phyloP scores from a whole-genome alignment of 176 grass and related monocot genomes.

The Paspalum vaginatum region DNA sequence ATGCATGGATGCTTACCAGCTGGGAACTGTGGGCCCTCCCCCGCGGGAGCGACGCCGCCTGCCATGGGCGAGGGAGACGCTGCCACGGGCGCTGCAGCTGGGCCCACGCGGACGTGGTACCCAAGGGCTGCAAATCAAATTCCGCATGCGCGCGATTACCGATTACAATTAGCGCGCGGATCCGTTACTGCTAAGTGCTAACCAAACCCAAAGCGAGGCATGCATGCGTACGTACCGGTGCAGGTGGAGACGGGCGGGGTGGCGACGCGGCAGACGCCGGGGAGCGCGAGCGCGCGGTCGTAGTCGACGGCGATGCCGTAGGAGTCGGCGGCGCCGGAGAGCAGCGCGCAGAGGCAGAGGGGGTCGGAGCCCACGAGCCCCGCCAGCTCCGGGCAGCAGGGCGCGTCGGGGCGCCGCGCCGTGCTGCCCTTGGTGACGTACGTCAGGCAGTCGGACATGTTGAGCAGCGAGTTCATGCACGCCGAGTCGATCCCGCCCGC shows the following conservation, averaged over 20 bases:
- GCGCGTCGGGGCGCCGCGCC: constrained; percentile 50
- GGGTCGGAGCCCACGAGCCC: constrained; percentile 67
- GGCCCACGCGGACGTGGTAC: constrained; percentile 48
- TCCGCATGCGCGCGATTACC: background rate
- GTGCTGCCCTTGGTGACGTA: constrained; percentile 76
- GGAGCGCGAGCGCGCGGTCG: constrained; percentile 65
- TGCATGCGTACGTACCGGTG: constrained; percentile 20
- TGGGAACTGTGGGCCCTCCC: constrained; percentile 48
- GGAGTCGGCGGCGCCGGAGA: constrained; percentile 69
- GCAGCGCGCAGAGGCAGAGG: constrained; percentile 82
- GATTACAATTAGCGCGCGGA: background rate
- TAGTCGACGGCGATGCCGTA: constrained; percentile 84
- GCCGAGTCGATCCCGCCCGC: constrained; percentile 27
- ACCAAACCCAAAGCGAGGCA: background rate
- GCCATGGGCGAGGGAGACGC: constrained; percentile 16
- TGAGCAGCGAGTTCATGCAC: constrained; percentile 65
- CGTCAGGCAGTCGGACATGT: constrained; percentile 78
- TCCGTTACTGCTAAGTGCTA: background rate
- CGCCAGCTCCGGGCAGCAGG: constrained; percentile 88
- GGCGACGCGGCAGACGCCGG: constrained; percentile 69
- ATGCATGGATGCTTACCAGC: constrained; percentile 36
- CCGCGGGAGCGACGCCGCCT: constrained; percentile 31
- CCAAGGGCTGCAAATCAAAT: constrained; percentile 54
- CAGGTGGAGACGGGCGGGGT: constrained; percentile 70
- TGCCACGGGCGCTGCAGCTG: constrained; percentile 40